A percentile compares a stretch with the other conserved stretches of the same genome.
phyloP scores from a whole-genome alignment of 768 basidiomycete species.

The Crepidotus variabilis region DNA sequence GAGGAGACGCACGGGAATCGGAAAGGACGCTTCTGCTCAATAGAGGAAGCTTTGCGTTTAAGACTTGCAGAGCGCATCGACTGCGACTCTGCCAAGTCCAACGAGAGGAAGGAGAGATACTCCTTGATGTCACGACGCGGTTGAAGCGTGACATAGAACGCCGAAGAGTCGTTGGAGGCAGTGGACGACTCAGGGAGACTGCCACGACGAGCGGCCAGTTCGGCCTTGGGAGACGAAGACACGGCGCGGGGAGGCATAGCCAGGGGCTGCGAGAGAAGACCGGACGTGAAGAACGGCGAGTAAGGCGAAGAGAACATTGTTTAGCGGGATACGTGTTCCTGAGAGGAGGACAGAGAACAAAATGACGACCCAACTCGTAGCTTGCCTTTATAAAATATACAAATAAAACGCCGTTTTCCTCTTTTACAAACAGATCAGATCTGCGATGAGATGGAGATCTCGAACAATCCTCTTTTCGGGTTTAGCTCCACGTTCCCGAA shows the following conservation, averaged over 20 bases:
- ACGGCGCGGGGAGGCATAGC: conserved; percentile 10
- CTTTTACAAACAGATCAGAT: no score
- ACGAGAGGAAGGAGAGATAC: conserved; percentile 61
- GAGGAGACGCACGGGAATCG: no score
- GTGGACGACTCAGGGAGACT: conserved; percentile 27
- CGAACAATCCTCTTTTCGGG: no score
- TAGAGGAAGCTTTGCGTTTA: conserved; percentile 14
- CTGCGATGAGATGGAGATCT: no score
- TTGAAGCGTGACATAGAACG: conserved; percentile 47
- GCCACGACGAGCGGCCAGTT: conserved; percentile 20
- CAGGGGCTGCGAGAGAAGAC: conserved; percentile 47
- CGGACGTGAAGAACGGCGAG: conserved; percentile 64
- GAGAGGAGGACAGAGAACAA: no score
- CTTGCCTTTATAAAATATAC: no score
- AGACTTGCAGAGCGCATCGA: conserved; percentile 36
- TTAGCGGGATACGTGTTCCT: no score
- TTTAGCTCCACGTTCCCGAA: no score
- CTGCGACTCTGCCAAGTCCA: conserved; percentile 60
- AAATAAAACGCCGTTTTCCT: no score
- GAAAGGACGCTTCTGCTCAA: no score
- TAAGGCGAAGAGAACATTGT: conserved; percentile 36
- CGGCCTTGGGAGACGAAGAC: conserved; percentile 19
- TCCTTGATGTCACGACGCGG: conserved; percentile 34
- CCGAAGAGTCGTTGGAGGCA: conserved; percentile 24
- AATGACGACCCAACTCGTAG: no score